Base-by-base conservation (phyloP, 202 grass and related monocot species). In the Bolboschoenoplectus hybrid region DNA sequence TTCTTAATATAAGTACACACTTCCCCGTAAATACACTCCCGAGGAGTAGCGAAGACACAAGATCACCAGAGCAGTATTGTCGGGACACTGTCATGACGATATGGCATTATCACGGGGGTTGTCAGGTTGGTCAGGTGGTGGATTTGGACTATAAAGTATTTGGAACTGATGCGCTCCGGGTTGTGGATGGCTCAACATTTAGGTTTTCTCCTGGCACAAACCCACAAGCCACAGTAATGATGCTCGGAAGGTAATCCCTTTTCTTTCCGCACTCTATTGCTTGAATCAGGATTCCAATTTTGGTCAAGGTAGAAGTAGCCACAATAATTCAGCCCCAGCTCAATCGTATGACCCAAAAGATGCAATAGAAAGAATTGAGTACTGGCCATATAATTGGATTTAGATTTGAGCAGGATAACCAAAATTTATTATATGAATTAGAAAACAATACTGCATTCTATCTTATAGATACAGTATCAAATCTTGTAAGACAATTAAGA, bases 161-260 rank as follows among this genome's bases (percentile, higher is more conserved):
- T 57, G 91, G 91, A 35, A 87, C 84, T 5, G 74, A 85, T 67
- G 84, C 85, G 0, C 89, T 96, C 1, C 83, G 93, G 67, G 86
- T 97, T 0, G 85, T 97, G 81, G 91, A 94, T 69, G 87, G 95
- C 39, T 97, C 92, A 10, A 93, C 91, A 1, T 97, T 97, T 83
- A 71, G 81, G 63, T 88, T 90, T 84, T 97, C 95, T 0, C 92
- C 95, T 0, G 95, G 91, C 3, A 97, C 92, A 2, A 97, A 97
- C 58, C 95, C 95, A 10, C 95, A 97, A 88, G 95, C 95, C 13
- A 94, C 91, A 26, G 95, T 97, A 53, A 88, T 97, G 95, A 97
- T 94, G 95, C 91, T 97, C 14, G 95, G 92, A 52, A 93, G 95
- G 93, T 95, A 86, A 14, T 64, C 11, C 12, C 20, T 38, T 11